A percentile compares a stretch with the other conserved stretches of the same genome.
phyloP scores from a whole-genome alignment of 2,329 filamentous ascomycete species.

The Chrysosporium queenslandicum region DNA sequence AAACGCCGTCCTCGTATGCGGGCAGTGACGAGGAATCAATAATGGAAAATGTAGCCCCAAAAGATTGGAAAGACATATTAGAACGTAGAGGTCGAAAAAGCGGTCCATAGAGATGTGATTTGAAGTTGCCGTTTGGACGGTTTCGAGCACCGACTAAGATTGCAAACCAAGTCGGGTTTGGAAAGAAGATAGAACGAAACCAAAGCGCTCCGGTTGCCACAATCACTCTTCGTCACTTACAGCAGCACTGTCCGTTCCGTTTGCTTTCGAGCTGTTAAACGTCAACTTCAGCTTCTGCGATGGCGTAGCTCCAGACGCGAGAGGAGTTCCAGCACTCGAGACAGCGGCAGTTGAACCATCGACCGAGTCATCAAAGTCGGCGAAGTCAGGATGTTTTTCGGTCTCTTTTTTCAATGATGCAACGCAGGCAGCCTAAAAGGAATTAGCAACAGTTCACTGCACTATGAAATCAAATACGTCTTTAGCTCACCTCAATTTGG shows the following conservation, averaged over 20 bases:
- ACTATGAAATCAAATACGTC: background rate
- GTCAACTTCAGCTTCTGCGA: conserved; percentile 57
- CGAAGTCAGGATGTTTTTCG: conserved; percentile 46
- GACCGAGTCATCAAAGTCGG: conserved; percentile 45
- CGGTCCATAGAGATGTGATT: background rate
- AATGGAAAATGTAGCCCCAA: background rate
- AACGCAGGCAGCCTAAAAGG: conserved; percentile 39
- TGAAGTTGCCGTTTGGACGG: background rate
- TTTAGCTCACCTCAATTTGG: conserved; percentile 66
- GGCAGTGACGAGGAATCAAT: background rate
- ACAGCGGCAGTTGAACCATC: conserved; percentile 43
- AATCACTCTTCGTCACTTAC: conserved; percentile 27
- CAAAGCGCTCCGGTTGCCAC: background rate
- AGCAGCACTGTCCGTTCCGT: conserved; percentile 26
- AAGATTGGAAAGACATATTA: background rate
- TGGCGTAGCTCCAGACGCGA: conserved; percentile 45
- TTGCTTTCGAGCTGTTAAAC: conserved; percentile 36
- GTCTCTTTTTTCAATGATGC: conserved; percentile 47
- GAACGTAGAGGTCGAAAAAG: background rate
- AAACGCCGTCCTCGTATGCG: conserved; percentile 1
- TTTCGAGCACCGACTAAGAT: background rate
- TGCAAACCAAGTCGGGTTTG: background rate
- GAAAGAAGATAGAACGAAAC: background rate
- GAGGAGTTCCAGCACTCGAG: conserved; percentile 49
- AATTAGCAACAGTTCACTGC: conserved; percentile 1